Conservation (phyloP, 2,329 filamentous ascomycete species). For the Amauroascus verrucosus region DNA sequence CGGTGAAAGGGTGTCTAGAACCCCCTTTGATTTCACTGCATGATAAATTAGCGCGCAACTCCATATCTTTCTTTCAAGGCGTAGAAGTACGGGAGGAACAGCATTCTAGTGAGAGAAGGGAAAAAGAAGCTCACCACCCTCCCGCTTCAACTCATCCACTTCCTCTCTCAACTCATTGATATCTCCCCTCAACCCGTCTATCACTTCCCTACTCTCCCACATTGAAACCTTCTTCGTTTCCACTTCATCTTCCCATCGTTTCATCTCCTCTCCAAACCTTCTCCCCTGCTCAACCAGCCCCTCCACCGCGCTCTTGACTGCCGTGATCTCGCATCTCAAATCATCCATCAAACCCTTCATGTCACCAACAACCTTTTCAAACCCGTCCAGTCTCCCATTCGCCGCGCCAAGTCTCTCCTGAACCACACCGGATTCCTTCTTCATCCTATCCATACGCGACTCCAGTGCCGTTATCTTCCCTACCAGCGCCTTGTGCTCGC, state of each 20-base stretch:
- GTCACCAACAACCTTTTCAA: conserved; percentile 1
- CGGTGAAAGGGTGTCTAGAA: not conserved
- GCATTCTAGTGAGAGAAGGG: not conserved
- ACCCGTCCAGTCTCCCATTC: not conserved
- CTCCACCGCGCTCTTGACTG: conserved; percentile 3
- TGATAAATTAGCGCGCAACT: not conserved
- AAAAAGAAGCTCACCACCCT: not conserved
- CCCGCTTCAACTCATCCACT: conserved; percentile 10
- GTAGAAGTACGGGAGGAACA: not conserved
- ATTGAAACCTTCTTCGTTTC: not conserved
- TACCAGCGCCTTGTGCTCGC: conserved; percentile 27
- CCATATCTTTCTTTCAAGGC: not conserved
- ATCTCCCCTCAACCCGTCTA: conserved; percentile 1
- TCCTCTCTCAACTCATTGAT: conserved; percentile 4
- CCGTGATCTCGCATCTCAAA: conserved; percentile 3
- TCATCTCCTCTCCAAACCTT: not conserved
- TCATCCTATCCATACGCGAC: conserved; percentile 4
- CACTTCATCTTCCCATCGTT: not conserved
- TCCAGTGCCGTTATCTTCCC: conserved; percentile 22
- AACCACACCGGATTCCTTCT: not conserved
- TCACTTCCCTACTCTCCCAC: not conserved
- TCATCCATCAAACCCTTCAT: conserved; percentile 4
- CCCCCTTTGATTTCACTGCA: not conserved
- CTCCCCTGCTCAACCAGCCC: not conserved
- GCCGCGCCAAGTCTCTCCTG: not conserved